Evolutionary conservation across 2,329 filamentous ascomycete species (phyloP), one percentile per base, ranked within the genome.

Genomic region (Monosporascus sp.): DNA sequence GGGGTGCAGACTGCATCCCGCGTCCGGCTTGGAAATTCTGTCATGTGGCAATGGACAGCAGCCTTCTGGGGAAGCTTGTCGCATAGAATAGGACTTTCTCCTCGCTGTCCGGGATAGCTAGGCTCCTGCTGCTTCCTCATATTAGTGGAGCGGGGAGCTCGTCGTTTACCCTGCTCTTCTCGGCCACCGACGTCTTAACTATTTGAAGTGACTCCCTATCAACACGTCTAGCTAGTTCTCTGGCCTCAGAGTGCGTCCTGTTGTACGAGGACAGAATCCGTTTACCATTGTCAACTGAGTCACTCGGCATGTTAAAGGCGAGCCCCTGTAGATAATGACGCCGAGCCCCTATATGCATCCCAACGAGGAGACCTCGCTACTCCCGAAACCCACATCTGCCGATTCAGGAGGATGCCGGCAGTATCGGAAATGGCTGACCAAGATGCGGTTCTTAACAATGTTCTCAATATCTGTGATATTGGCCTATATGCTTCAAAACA

Each of bases 401-500:
- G 20, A 26, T 43, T 26, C 36, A 37, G 9, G 22, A 9, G 19
- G n/a, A 19, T 7, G 17, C 26, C 50, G 37, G 26, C 43, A 49
- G 24, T 61, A 61, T 48, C 50, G 56, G 26, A 53, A 61, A 63
- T 79, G 74, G 74, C 59, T 78, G 3, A 55, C 66, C 24, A 89
- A 94, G 68, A 84, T 89, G 60, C 81, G 81, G 74, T 71, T 90
- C 7, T 73, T 94, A 2, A 71, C 88, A 38, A 85, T 82, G 61
- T 83, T 83, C 24, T 89, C 89, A 0, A 69, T 90, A 1, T 90
- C 90, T 0, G 87, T 95, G 3, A 91, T 95, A 56, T 66, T 96
- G 38, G 90, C 90, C 55, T 96, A 96, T 69, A 87, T 87, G 8
- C 77, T 96, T 5, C 91, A 96, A 57, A 95, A 93, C 68, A 91